Evolutionary conservation across 306 rosid genomes (phyloP).

Genomic region (Senna siamea): DNA sequence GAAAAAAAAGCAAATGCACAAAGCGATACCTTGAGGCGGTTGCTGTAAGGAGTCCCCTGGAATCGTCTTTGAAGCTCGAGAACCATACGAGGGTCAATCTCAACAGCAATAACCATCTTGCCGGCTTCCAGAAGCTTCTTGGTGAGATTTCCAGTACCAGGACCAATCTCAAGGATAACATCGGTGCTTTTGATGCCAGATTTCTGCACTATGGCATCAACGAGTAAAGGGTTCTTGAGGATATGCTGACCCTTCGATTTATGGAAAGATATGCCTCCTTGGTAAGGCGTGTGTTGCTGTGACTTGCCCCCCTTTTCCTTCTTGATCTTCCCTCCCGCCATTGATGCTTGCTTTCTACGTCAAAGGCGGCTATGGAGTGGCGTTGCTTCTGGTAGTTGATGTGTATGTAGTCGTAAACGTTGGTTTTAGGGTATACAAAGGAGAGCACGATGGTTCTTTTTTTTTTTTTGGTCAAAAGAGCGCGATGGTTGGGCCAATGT

Average conservation of each 20-base stretch:
- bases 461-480: too few relatives aligned
- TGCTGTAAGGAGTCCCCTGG: constrained; percentile 74
- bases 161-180: constrained; percentile 54
- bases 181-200: constrained; percentile 54
- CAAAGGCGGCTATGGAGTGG: too few relatives aligned
- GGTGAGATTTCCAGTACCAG: constrained; percentile 54
- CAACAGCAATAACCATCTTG: constrained; percentile 78
- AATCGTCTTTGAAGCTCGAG: constrained; percentile 80
- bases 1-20: too few relatives aligned
- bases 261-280: constrained; percentile 53
- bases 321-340: constrained; percentile 53
- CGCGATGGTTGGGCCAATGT: too few relatives aligned
- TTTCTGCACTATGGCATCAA: constrained; percentile 50
- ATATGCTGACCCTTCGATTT: constrained; percentile 57
- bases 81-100: constrained; percentile 93
- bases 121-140: constrained; percentile 63
- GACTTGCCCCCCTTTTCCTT: constrained; percentile 50
- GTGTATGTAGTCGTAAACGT: too few relatives aligned
- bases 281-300: constrained; percentile 45
- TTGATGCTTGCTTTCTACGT: neutral
- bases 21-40: constrained; percentile 61
- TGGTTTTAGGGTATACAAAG: too few relatives aligned
- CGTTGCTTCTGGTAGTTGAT: too few relatives aligned
- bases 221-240: constrained; percentile 51
- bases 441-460: too few relatives aligned